Percentiles rank a stretch among this genome's conserved stretches.
Conservation (phyloP, 345 rosid species). For the Streptanthus diversifolius region DNA sequence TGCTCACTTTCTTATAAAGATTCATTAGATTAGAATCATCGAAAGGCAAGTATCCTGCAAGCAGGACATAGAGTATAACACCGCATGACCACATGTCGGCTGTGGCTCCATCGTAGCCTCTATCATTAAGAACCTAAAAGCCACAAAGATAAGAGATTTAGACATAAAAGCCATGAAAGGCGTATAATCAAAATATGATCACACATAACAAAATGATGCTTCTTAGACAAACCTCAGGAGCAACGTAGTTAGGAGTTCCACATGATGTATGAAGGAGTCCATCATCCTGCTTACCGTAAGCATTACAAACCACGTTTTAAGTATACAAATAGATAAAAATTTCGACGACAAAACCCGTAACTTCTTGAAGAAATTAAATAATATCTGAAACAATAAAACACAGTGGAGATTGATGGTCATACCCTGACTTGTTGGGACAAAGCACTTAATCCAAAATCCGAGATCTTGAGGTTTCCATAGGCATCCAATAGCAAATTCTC, state of each 20-base stretch:
- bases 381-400: no score
- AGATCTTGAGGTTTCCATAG: constrained; percentile 82
- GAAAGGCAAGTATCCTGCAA: constrained; percentile 99
- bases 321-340: constrained; percentile 7
- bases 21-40: constrained; percentile 94
- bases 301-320: constrained; percentile 27
- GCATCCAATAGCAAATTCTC: constrained; percentile 88
- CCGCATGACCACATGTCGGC: constrained; percentile 99
- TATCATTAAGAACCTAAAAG: constrained; percentile 77
- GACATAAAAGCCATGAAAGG: neutral
- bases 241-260: constrained; percentile 97
- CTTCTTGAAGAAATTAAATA: no score
- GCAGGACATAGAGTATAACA: constrained; percentile 91
- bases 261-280: constrained; percentile 97
- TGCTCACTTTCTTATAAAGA: constrained; percentile 94
- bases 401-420: constrained; percentile 2
- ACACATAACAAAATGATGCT: neutral
- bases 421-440: constrained; percentile 96
- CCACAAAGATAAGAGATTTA: neutral
- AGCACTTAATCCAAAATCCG: constrained; percentile 98
- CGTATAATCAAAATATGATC: neutral
- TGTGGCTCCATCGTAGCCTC: constrained; percentile 95
- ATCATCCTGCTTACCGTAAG: constrained; percentile 58
- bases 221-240: constrained; percentile 74
- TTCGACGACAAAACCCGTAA: neutral